Conservation (phyloP, 352 stramenopile species). For the Pythium grandisporangium region DNA sequence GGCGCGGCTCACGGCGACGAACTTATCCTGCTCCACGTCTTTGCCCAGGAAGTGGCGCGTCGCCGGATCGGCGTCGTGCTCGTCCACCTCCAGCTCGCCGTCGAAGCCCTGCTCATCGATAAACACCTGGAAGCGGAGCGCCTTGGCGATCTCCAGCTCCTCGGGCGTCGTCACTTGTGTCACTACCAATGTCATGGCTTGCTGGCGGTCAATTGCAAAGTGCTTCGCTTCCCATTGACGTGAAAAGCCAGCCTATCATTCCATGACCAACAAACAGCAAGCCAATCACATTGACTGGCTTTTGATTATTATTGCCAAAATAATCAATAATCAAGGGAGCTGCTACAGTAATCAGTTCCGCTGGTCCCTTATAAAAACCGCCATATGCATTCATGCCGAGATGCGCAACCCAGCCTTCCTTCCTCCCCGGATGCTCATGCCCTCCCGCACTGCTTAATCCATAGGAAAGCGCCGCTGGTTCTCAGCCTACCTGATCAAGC, state of each 20-base stretch:
- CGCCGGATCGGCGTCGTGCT: neutral
- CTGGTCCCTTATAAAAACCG: neutral
- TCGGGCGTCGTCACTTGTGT: neutral
- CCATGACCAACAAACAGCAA: neutral
- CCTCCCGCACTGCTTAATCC: too few relatives aligned
- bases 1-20: conserved; percentile 24
- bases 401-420: too few relatives aligned
- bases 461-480: too few relatives aligned
- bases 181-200: neutral
- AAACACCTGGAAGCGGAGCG: neutral
- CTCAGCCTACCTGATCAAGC: too few relatives aligned
- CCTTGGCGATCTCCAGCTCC: neutral
- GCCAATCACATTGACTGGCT: neutral
- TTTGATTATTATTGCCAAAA: neutral
- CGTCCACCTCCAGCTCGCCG: neutral
- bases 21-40: conserved; percentile 27
- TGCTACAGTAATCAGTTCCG: neutral
- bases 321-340: neutral
- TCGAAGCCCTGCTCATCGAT: neutral
- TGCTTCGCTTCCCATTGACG: neutral
- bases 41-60: conserved; percentile 34
- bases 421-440: too few relatives aligned
- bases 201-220: neutral
- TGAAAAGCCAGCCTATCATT: neutral
- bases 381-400: too few relatives aligned